These are phyloP conservation scores for Hippophae gyantsensis DNA, from an alignment of 306 rosid species.

Conservation along the genomic window DNA sequence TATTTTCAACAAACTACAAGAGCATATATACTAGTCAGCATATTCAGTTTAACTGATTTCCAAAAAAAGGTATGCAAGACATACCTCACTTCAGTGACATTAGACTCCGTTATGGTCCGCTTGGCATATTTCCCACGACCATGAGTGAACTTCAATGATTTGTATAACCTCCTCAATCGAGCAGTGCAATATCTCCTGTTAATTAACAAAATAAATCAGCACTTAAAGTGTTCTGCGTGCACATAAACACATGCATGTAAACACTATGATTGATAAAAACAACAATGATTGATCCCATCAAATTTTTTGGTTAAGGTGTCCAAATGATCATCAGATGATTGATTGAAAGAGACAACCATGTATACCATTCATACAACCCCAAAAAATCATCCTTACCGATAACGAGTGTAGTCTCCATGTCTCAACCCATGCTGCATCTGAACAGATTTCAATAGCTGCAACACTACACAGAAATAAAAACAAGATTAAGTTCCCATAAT, in stretches of 20 bases:
- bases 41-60: not conserved
- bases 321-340: not conserved
- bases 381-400: slow-evolving; percentile 41
- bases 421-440: slow-evolving; percentile 98
- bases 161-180: slow-evolving; percentile 83
- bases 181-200: slow-evolving; percentile 92
- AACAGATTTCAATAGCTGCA: slow-evolving; percentile 91
- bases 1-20: too few relatives aligned
- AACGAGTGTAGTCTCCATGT: slow-evolving; percentile 87
- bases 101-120: slow-evolving; percentile 58
- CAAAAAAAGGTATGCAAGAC: slow-evolving; percentile 3
- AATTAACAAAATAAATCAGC: slow-evolving; percentile 4
- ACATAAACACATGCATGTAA: too few relatives aligned
- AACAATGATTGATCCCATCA: too few relatives aligned
- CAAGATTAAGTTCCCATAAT: not conserved
- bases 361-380: not conserved
- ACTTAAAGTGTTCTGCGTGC: not conserved
- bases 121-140: slow-evolving; percentile 87
- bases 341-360: not conserved
- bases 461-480: slow-evolving; percentile 26
- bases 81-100: slow-evolving; percentile 86
- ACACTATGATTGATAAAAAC: not conserved
- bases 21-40: not conserved
- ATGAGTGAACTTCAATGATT: slow-evolving; percentile 90
- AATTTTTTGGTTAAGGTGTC: not conserved